Evolutionary conservation across 345 rosid genomes (phyloP).

Genomic region (Aquilaria yunnanensis): DNA sequence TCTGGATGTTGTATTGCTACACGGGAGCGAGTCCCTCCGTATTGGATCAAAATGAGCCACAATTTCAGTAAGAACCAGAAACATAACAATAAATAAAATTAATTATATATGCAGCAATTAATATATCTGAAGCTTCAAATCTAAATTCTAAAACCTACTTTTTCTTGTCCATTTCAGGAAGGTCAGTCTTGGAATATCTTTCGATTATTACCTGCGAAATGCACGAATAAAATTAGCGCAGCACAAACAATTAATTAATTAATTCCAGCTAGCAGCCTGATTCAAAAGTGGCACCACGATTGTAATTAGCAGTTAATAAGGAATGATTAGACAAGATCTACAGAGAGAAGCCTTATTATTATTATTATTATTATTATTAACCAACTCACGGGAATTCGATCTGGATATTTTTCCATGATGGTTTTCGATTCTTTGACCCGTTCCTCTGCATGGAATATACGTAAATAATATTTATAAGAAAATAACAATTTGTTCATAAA

Average conservation of each 20-base stretch:
- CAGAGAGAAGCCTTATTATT: neutral
- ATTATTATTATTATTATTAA: neutral
- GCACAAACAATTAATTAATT: neutral
- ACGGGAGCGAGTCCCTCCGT: no score
- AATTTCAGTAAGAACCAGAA: no score
- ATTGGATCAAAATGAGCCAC: no score
- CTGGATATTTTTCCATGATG: conserved; percentile 53
- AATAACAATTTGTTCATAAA: no score
- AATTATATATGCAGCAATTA: no score
- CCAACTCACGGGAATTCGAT: conserved; percentile 59
- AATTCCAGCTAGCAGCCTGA: no score
- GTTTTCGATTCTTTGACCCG: conserved; percentile 49
- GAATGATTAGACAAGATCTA: no score
- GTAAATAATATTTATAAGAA: neutral
- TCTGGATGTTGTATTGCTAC: no score
- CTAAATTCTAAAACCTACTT: conserved; percentile 31
- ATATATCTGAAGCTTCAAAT: neutral
- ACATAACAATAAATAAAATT: no score
- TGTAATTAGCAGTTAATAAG: no score
- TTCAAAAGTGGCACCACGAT: no score
- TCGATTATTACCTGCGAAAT: conserved; percentile 56
- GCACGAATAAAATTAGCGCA: neutral
- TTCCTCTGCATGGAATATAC: conserved; percentile 31
- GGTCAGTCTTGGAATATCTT: conserved; percentile 55
- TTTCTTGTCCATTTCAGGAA: conserved; percentile 72